Base-by-base conservation (phyloP, 2,329 filamentous ascomycete genomes). In the Berkeleyomyces rouxiae region DNA sequence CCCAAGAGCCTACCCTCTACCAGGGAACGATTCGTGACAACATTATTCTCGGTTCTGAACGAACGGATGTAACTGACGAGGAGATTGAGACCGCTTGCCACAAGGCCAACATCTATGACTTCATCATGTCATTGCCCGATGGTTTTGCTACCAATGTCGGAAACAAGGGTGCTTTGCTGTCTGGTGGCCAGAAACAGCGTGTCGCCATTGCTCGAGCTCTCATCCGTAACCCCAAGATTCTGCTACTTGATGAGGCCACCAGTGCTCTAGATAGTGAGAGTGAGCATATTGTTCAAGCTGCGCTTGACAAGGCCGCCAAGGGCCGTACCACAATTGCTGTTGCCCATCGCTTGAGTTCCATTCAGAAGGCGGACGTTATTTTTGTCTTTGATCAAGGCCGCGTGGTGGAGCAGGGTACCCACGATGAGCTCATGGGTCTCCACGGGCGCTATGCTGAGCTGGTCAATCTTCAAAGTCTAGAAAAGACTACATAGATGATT, bases 311-410 rank as follows among this genome's bases (percentile, higher is more conserved):
- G 66, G 90, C 90, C 1, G 86, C 89, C 23, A 86, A 88, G 76
- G 90, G 85, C 53, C 82, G 90, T 60, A 95, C 90, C 5, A 97
- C 92, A 0, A 93, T 99, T 66, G 91, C 92, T 0, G 92, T 99
- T 0, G 93, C 93, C 2, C 92, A 99, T 74, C 80, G 93, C 33
- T 76, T 99, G 4, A 90, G 85, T 70, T 96, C 93, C 0, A 96
- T 97, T 65, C 90, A 96, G 71, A 91, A 93, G 71, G 92, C 92
- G 0, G 92, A 97, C 70, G 76, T 92, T 58, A 97, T 97, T 68
- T 96, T 95, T 67, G 92, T 97, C n/a, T 93, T 97, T 71, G 91
- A 96, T 72, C 85, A 88, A 68, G 93, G 92, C 6, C 81, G 83
- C 65, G 82, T 97, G 51, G 87, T 95, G 1, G 92, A 97, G 76